Percentiles rank a stretch among this genome's conserved stretches.
Conservation (phyloP, 805 yeast genomes). For the Millerago galiae region DNA sequence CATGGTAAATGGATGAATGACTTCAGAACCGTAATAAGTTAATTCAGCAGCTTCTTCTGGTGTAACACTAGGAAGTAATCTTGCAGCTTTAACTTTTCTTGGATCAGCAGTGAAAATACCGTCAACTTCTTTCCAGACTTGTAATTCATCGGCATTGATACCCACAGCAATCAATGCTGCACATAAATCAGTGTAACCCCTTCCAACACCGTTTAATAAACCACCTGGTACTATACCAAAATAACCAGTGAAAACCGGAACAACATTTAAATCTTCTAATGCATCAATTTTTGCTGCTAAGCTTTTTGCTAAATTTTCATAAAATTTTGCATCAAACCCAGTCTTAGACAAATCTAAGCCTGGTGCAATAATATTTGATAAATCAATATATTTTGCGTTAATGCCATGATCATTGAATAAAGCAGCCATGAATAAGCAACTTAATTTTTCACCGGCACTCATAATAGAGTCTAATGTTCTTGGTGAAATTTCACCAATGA, state of each 20-base stretch:
- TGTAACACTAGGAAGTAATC: slow-evolving; percentile 79
- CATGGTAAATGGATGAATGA: slow-evolving; percentile 98
- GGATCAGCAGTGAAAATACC: slow-evolving; percentile 99
- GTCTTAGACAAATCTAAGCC: slow-evolving; percentile 44
- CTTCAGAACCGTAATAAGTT: slow-evolving; percentile 96
- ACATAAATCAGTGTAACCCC: slow-evolving; percentile 97
- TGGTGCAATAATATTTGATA: slow-evolving; percentile 64
- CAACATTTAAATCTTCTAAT: slow-evolving; percentile 35
- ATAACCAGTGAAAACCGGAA: slow-evolving; percentile 94
- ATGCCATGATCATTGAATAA: slow-evolving; percentile 79
- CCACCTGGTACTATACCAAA: slow-evolving; percentile 98
- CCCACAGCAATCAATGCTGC: slow-evolving; percentile 97
- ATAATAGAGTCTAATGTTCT: slow-evolving; percentile 85
- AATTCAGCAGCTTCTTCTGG: slow-evolving; percentile 99
- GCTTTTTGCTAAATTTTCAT: slow-evolving; percentile 45
- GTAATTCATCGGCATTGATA: slow-evolving; percentile 83
- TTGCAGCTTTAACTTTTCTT: slow-evolving; percentile 85
- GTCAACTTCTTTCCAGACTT: slow-evolving; percentile 98
- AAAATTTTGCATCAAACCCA: slow-evolving; percentile 64
- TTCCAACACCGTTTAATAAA: slow-evolving; percentile 82
- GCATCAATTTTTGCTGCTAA: slow-evolving; percentile 45
- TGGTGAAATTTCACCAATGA: slow-evolving; percentile 86
- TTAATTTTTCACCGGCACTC: slow-evolving; percentile 90
- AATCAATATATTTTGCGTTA: slow-evolving; percentile 70
- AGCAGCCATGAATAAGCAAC: slow-evolving; percentile 85